These are phyloP conservation scores for Exophiala viscosa DNA, from an alignment of 2,329 filamentous ascomycete genomes.

Conservation along the genomic window DNA sequence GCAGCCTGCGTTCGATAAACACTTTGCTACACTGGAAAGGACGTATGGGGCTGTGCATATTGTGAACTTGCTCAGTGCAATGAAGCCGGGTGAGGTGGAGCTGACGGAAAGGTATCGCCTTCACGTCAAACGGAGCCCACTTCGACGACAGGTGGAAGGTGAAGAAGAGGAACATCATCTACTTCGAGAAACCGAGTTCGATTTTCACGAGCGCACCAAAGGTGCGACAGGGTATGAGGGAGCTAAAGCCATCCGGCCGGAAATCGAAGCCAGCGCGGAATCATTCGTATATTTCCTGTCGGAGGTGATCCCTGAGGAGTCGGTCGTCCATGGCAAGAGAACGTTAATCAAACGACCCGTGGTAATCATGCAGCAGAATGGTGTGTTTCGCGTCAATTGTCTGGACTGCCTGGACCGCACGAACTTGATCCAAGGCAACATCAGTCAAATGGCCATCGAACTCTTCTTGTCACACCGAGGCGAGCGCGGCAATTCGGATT, in stretches of 20 bases:
- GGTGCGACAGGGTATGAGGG: conserved; percentile 84
- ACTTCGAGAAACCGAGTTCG: conserved; percentile 79
- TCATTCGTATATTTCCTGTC: conserved; percentile 90
- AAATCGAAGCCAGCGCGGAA: conserved; percentile 75
- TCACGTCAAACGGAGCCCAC: conserved; percentile 69
- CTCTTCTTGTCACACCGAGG: conserved; percentile 72
- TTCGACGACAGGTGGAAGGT: conserved; percentile 55
- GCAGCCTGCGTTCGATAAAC: conserved; percentile 90
- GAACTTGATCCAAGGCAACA: conserved; percentile 91
- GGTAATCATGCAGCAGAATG: conserved; percentile 83
- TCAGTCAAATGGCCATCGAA: conserved; percentile 89
- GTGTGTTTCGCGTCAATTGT: conserved; percentile 94
- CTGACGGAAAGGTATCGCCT: conserved; percentile 74
- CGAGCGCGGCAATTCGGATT: conserved; percentile 66
- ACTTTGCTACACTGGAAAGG: conserved; percentile 81
- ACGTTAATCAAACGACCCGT: conserved; percentile 44
- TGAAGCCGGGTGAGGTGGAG: conserved; percentile 81
- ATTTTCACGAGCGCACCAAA: conserved; percentile 93
- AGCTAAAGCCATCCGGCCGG: conserved; percentile 74
- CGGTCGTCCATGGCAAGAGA: conserved; percentile 41
- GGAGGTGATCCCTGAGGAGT: conserved; percentile 60
- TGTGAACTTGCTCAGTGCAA: conserved; percentile 87
- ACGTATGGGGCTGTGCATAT: conserved; percentile 89
- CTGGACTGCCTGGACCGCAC: conserved; percentile 93
- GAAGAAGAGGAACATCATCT: conserved; percentile 64